Evolutionary conservation across 768 basidiomycete species (phyloP), one percentile per base, ranked within the genome.

Genomic region (Termitomyces sp.): DNA sequence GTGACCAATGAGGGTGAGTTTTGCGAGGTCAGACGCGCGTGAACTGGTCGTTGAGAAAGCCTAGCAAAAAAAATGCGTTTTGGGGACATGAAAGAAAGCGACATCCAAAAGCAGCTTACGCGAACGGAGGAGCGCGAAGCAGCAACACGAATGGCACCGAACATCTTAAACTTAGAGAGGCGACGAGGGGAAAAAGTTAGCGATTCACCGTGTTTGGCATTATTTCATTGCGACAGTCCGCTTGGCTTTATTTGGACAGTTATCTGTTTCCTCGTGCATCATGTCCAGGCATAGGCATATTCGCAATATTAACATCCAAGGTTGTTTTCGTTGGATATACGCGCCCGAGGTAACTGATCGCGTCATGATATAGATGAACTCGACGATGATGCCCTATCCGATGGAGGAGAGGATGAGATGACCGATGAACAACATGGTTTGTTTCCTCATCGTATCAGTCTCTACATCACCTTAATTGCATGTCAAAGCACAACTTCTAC

Each of bases 261-360:
- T 11, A 3, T 29, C 25, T 31, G 32, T 27, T 18, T 44, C 41
- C n/a, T 15, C 40, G 13, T 35, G 1, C 56, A 31, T 0, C 57
- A 94, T 98, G 94, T 98, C 96, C 5, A 80, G 97, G 69, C 97
- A 98, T 72, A 86, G 94, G 66, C 82, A 87, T 71, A 78, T 98
- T 59, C 80, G 90, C 59, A 94, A 94, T 72, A 74, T 98, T 27
- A 85, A 97, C 68, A 75, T 97, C 39, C 76, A 83, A 54, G 87
- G 89, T 86, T 43, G 70, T 54, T 32, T 16, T 40, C 13, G 38
- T 31, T 39, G 5, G n/a, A 25, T 29, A 35, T 11, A 46, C 12
- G 52, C 2, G 25, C 35, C 46, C 45, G 54, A 50, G 52, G 10
- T 36, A 25, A 22, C 52, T 47, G 38, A 33, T 54, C 23, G 43